Percentiles rank a stretch among this genome's conserved stretches.
phyloP scores from a whole-genome alignment of 2,329 filamentous ascomycete species.

The Davidsoniella neocaledoniae region DNA sequence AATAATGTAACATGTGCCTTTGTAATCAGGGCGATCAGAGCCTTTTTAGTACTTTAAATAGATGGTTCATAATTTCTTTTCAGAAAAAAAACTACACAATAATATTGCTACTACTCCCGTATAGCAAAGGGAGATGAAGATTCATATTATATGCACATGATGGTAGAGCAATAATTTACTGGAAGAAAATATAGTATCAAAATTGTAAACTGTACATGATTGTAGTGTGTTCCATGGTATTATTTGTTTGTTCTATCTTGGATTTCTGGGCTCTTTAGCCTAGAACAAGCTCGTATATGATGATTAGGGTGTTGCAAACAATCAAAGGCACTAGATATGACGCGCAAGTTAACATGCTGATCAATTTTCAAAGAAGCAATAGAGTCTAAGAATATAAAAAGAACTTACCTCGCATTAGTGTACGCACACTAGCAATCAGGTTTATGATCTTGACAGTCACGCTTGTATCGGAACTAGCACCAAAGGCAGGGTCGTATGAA shows the following conservation, averaged over 20 bases:
- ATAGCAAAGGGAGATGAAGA: too few relatives aligned
- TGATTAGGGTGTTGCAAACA: conserved; percentile 65
- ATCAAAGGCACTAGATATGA: conserved; percentile 59
- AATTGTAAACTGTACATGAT: too few relatives aligned
- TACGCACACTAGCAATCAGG: conserved; percentile 77
- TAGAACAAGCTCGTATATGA: conserved; percentile 63
- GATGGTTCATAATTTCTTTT: too few relatives aligned
- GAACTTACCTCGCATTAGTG: conserved; percentile 67
- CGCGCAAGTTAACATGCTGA: background rate
- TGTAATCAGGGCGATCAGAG: too few relatives aligned
- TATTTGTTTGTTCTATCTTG: background rate
- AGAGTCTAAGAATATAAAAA: background rate
- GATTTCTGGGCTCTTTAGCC: conserved; percentile 31
- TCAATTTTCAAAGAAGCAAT: too few relatives aligned
- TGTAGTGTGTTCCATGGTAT: background rate
- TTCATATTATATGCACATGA: too few relatives aligned
- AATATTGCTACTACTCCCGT: too few relatives aligned
- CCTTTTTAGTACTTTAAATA: too few relatives aligned
- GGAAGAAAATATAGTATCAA: background rate
- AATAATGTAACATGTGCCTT: too few relatives aligned
- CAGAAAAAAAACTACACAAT: too few relatives aligned
- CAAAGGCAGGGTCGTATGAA: conserved; percentile 61
- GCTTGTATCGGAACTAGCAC: conserved; percentile 53
- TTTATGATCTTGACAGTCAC: conserved; percentile 79
- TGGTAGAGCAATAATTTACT: too few relatives aligned